Conservation (phyloP, 805 yeast genomes). For the Lipomyces anomalus region DNA sequence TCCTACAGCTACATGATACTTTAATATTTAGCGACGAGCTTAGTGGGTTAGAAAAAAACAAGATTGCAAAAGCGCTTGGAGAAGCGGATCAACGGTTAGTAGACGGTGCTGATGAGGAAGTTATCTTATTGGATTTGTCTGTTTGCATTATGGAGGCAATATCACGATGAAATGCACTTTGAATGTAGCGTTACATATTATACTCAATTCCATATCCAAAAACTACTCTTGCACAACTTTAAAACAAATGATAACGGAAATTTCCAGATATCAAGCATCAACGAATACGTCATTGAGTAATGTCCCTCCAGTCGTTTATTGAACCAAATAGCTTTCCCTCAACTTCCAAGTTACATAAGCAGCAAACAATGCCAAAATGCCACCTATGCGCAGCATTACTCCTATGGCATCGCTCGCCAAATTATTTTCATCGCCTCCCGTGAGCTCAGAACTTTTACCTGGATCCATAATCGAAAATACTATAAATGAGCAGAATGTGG, state of each 20-base stretch:
- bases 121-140: slow-evolving; percentile 60
- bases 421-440: slow-evolving; percentile 25
- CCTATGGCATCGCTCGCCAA: slow-evolving; percentile 36
- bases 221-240: too few relatives aligned
- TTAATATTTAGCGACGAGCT: slow-evolving; percentile 52
- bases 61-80: slow-evolving; percentile 59
- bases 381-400: slow-evolving; percentile 35
- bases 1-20: slow-evolving; percentile 65
- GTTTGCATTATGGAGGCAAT: slow-evolving; percentile 8
- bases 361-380: slow-evolving; percentile 33
- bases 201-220: too few relatives aligned
- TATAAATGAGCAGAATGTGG: slow-evolving; percentile 36
- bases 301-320: background rate
- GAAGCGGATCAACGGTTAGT: slow-evolving; percentile 67
- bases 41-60: slow-evolving; percentile 53
- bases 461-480: slow-evolving; percentile 32
- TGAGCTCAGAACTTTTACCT: slow-evolving; percentile 14
- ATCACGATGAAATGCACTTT: slow-evolving; percentile 3
- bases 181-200: too few relatives aligned
- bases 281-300: background rate
- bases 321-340: slow-evolving; percentile 1
- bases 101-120: slow-evolving; percentile 85
- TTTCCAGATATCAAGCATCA: background rate
- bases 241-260: too few relatives aligned
- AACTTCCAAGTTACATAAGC: slow-evolving; percentile 29